Evolutionary conservation across 2,329 filamentous ascomycete species (phyloP).

Genomic region (Calonectria ilicicola): DNA sequence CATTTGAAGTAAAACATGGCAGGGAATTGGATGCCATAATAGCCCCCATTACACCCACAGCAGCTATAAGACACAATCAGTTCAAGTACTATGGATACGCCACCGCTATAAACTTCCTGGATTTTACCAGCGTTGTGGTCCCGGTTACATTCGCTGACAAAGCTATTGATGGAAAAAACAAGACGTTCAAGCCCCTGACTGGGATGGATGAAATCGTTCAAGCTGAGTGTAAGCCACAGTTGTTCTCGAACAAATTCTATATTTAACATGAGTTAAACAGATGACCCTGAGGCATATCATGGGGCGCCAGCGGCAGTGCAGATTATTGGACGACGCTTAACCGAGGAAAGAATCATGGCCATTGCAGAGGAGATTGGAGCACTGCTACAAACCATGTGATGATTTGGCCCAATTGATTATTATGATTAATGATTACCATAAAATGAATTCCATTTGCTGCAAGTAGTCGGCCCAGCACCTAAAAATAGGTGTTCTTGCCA

Average conservation of each 20-base stretch:
- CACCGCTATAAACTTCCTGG: slow-evolving; percentile 51
- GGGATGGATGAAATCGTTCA: slow-evolving; percentile 37
- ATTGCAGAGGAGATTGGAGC: slow-evolving; percentile 49
- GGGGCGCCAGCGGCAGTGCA: slow-evolving; percentile 42
- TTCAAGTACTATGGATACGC: slow-evolving; percentile 54
- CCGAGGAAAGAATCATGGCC: slow-evolving; percentile 44
- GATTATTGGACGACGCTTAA: slow-evolving; percentile 40
- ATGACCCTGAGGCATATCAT: slow-evolving; percentile 39
- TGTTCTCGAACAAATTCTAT: background rate
- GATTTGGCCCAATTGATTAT: too few species aligned
- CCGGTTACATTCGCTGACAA: slow-evolving; percentile 58
- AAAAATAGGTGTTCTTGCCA: too few species aligned
- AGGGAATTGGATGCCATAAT: slow-evolving; percentile 53
- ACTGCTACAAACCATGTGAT: too few species aligned
- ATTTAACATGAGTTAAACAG: background rate
- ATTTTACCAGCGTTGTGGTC: slow-evolving; percentile 56
- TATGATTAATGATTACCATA: too few species aligned
- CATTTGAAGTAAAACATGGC: slow-evolving; percentile 30
- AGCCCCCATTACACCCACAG: slow-evolving; percentile 54
- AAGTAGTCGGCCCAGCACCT: too few species aligned
- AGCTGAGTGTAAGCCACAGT: slow-evolving; percentile 38
- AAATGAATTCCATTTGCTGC: too few species aligned
- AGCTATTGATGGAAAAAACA: slow-evolving; percentile 45
- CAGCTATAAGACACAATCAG: slow-evolving; percentile 52
- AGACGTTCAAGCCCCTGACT: slow-evolving; percentile 30